Conservation (phyloP, 106 monocot genomes). For the Alisma plantagoaquatica region DNA sequence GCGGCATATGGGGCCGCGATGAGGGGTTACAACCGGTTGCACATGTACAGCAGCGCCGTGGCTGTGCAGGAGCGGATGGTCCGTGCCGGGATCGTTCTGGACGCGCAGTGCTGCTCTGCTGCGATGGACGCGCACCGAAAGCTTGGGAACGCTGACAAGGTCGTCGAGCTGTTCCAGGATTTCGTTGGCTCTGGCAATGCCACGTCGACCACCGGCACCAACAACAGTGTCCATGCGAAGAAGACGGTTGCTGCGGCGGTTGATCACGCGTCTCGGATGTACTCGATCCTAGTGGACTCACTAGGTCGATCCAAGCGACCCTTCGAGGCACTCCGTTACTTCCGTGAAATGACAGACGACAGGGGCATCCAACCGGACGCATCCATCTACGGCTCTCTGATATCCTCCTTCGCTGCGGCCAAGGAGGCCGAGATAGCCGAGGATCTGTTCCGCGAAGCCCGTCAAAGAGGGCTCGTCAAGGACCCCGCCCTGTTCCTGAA, state of each 20-base stretch:
- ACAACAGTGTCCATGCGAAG: too few relatives aligned
- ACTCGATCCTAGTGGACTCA: constrained; percentile 49
- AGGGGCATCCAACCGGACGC: constrained; percentile 28
- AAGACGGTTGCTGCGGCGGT: background rate
- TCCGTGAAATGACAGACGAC: constrained; percentile 49
- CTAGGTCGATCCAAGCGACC: constrained; percentile 42
- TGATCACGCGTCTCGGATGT: constrained; percentile 17
- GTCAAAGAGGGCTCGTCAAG: constrained; percentile 29
- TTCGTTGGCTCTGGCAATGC: background rate
- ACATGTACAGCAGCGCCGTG: constrained; percentile 59
- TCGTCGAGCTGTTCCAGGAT: constrained; percentile 6
- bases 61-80: constrained; percentile 24
- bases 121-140: constrained; percentile 44
- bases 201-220: too few relatives aligned
- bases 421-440: constrained; percentile 47
- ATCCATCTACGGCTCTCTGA: constrained; percentile 42
- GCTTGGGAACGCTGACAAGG: constrained; percentile 18
- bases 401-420: constrained; percentile 43
- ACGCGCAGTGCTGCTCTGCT: constrained; percentile 17
- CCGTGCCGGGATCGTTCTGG: constrained; percentile 8
- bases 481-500: constrained; percentile 49
- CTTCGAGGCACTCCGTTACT: constrained; percentile 44
- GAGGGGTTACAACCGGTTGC: constrained; percentile 70
- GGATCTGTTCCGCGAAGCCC: constrained; percentile 50
- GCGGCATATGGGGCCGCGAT: constrained; percentile 37